Conservation (phyloP, 2,329 filamentous ascomycete genomes). For the Ascosphaera acerosa region DNA sequence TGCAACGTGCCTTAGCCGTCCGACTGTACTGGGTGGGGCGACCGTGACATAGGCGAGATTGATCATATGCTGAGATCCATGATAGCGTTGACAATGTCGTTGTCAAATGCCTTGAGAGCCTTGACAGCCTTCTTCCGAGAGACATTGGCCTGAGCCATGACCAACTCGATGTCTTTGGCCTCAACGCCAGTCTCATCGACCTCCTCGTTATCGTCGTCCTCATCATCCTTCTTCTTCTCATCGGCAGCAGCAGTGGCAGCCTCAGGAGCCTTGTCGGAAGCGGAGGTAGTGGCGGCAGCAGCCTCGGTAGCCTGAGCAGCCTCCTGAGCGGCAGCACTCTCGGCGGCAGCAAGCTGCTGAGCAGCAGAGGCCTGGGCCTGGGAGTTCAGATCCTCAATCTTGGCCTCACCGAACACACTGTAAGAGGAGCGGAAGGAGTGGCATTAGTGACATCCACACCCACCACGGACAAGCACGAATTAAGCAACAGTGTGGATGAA, state of each 20-base stretch:
- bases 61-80: constrained; percentile 85
- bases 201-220: constrained; percentile 86
- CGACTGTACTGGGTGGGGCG: too few species aligned
- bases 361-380: constrained; percentile 88
- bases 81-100: constrained; percentile 99
- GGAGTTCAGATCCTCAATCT: constrained; percentile 99
- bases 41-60: too few species aligned
- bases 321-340: constrained; percentile 31
- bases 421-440: constrained; percentile 4
- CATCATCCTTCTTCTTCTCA: constrained; percentile 41
- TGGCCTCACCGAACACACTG: constrained; percentile 98
- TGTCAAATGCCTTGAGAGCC: constrained; percentile 88
- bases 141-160: constrained; percentile 94
- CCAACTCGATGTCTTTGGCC: constrained; percentile 97
- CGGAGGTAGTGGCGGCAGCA: constrained; percentile 47
- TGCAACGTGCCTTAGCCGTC: too few species aligned
- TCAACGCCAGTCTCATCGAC: constrained; percentile 86
- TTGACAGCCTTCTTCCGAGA: constrained; percentile 98
- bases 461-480: too few species aligned
- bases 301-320: constrained; percentile 20
- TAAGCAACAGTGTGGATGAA: constrained; percentile 10
- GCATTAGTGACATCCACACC: too few species aligned
- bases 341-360: constrained; percentile 68
- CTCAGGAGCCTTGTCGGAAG: constrained; percentile 22
- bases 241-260: constrained; percentile 43